Conservation (phyloP, 768 basidiomycete species). For the Tricholoma bakamatsutake region DNA sequence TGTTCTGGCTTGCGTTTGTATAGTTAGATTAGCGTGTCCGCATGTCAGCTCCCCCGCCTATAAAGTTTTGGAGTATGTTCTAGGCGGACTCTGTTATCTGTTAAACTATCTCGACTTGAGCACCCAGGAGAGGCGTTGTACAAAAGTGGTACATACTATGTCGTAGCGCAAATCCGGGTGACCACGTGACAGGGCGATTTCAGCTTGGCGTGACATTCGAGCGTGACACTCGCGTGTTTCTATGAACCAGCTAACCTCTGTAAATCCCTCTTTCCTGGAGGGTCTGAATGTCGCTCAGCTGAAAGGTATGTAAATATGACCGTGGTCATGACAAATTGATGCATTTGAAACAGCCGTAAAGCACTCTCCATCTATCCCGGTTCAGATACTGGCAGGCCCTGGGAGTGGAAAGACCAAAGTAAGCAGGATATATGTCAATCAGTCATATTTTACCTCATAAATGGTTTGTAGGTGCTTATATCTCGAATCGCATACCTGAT, state of each 20-base stretch:
- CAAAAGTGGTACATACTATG: too few relatives aligned
- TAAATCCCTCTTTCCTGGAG: conserved; percentile 12
- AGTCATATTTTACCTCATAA: background rate
- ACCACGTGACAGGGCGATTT: background rate
- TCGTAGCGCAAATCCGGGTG: too few relatives aligned
- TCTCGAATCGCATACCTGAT: conserved; percentile 66
- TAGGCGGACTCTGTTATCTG: too few relatives aligned
- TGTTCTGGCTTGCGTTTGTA: too few relatives aligned
- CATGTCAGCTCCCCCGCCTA: too few relatives aligned
- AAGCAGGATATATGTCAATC: background rate
- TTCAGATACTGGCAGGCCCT: conserved; percentile 82
- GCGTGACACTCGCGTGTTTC: background rate
- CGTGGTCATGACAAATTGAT: background rate
- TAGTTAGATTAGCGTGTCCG: too few relatives aligned
- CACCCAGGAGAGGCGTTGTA: too few relatives aligned
- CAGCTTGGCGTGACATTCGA: background rate
- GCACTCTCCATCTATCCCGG: conserved; percentile 52
- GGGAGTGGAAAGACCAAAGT: conserved; percentile 69
- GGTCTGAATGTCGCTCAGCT: conserved; percentile 34
- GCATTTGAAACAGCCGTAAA: conserved; percentile 48
- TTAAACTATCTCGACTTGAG: too few relatives aligned
- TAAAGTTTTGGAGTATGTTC: too few relatives aligned
- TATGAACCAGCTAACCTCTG: background rate
- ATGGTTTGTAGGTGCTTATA: conserved; percentile 46
- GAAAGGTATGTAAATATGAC: conserved; percentile 22